Evolutionary conservation across 257 asterid species (phyloP), one percentile per base, ranked within the genome.

Genomic region (Jacaranda mimosifolia): DNA sequence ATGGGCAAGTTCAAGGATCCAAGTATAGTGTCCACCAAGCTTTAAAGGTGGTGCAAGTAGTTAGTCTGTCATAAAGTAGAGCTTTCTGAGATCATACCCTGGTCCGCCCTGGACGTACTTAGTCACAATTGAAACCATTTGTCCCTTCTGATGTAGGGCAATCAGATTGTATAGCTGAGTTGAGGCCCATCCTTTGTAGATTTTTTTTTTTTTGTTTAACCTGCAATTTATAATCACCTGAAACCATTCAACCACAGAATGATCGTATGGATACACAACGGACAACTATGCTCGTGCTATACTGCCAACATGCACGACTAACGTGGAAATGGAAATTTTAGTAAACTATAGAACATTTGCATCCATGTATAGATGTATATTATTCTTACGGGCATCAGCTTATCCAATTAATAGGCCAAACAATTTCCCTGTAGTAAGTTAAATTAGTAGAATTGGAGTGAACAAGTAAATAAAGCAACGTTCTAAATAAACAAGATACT

Each of bases 1-100:
- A 74, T 83, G 91, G 87, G 88, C 89, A 88, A 91, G 91, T 91
- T 85, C 83, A 85, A 80, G 82, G 83, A 63, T 83, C 86, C 85
- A 75, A 80, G 19, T 52, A 36, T 46, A 32, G 11, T 69, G 53
- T 19, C 49, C 56, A 19, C 63, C 36, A 76, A 52, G 35, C 68
- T 70, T 63, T 42, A 48, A 58, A 58, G 57, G 58, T 68, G 60
- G 64, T 68, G 70, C 63, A 51, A 67, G 71, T 72, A 13, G 74
- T 21, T 78, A 21, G 39, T 49, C 11, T 51, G 77, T 78, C 77
- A 42, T 35, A 26, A 49, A 46, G 26, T 62, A 15, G 5, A 53
- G 43, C 7, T 42, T 42, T 26, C 2, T 26, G 32, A 26, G 32
- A 26, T 26, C 32, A 26, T 26, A 26, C 32, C 32, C 32, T 2